These are phyloP conservation scores for Rhizopogon rudus DNA, from an alignment of 768 basidiomycete genomes.

Conservation along the genomic window DNA sequence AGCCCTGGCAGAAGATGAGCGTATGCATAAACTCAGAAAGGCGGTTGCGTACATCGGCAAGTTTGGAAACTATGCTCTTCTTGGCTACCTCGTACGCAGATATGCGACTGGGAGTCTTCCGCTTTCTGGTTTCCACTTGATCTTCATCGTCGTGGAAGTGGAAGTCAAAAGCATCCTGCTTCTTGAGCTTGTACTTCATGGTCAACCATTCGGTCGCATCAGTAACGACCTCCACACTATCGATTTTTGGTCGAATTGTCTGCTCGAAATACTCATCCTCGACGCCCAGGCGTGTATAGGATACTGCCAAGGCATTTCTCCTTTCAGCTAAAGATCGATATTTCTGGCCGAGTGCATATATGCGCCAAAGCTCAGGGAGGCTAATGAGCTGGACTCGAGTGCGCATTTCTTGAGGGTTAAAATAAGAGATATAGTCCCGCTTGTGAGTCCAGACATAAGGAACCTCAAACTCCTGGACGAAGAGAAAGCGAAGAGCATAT, in stretches of 20 bases:
- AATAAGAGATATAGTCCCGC: slow-evolving; percentile 83
- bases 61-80: slow-evolving; percentile 66
- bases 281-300: slow-evolving; percentile 65
- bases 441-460: slow-evolving; percentile 95
- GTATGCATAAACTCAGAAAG: not conserved
- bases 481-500: slow-evolving; percentile 73
- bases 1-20: slow-evolving; percentile 47
- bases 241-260: slow-evolving; percentile 60
- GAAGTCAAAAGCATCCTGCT: slow-evolving; percentile 56
- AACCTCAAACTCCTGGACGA: slow-evolving; percentile 87
- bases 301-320: slow-evolving; percentile 51
- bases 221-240: slow-evolving; percentile 83
- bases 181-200: slow-evolving; percentile 77
- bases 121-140: slow-evolving; percentile 47
- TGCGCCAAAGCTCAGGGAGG: slow-evolving; percentile 85
- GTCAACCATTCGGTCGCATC: slow-evolving; percentile 90
- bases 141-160: slow-evolving; percentile 69
- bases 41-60: slow-evolving; percentile 68
- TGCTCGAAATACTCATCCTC: slow-evolving; percentile 74
- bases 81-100: slow-evolving; percentile 84
- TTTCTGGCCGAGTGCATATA: slow-evolving; percentile 83
- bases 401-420: slow-evolving; percentile 61
- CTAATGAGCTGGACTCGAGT: slow-evolving; percentile 67
- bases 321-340: slow-evolving; percentile 84
- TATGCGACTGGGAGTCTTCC: slow-evolving; percentile 78